Evolutionary conservation across 805 yeast species (phyloP), one percentile per base, ranked within the genome.

Genomic region (Lachancea nothofagi): DNA sequence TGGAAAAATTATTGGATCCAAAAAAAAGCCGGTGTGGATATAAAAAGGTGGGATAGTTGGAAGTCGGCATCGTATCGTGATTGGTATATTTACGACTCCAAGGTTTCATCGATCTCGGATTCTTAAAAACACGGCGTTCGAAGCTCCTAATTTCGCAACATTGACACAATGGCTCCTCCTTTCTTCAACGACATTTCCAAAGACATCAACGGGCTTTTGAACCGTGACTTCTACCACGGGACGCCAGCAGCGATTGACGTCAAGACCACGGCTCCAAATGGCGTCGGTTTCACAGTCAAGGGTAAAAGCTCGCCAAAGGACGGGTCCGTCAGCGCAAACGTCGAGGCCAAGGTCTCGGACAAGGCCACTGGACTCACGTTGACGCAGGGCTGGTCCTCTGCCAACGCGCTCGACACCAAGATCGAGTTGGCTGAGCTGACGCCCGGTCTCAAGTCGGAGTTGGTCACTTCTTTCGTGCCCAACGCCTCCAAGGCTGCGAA

Each of bases 321-420:
- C 61, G 80, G 83, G 62, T 71, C 94, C 55, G 78, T 93, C 54
- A 79, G 89, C 48, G 95, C 95, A 54, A 78, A 83, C 61, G 71
- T 93, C 44, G 97, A 93, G 70, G 84, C 94, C 57, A 87, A 85
- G 74, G 85, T 82, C 75, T 70, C 84, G 47, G 98, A 93, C 78
- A 87, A 87, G 75, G 75, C 88, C 48, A 73, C 93, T 47, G 97
- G 97, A 50, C 74, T 93, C 61, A 79, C 96, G 50, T 72, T 93
- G 62, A 88, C 96, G 54, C 97, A 93, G 75, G 96, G 96, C 63
- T 89, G 97, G 96, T 82, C 89, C 72, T 86, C 95, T 57, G 82
- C 94, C 67, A 90, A 90, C 69, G 76, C 83, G 50, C 73, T 93
- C 63, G 83, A 78, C 74, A 85, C 97, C 72, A 90, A 87, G 77